Evolutionary conservation across 768 basidiomycete genomes (phyloP), one percentile per base, ranked within the genome.

Genomic region (Rhodotorula babjevae): DNA sequence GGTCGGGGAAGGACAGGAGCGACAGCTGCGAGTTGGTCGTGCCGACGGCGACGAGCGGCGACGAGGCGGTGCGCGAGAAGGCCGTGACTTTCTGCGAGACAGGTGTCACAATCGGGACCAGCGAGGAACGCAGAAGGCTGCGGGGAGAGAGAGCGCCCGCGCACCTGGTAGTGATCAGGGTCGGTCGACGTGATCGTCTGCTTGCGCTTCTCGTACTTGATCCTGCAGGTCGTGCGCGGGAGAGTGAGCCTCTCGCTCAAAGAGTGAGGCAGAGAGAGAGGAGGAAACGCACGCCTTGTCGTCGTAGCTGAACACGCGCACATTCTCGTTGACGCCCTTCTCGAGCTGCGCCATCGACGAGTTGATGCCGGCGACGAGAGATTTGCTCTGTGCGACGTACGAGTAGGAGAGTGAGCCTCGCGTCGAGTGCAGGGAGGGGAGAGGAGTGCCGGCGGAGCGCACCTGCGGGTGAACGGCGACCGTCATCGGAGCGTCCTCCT

Each of bases 401-500:
- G 15, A 42, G 11, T 10, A 8, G 27, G 44, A 9, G 25, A 44
- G 27, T 25, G 42, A 36, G 49, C 40, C 40, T 42, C 21, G 19
- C 27, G 23, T 4, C 14, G 44, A 59, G 15, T 33, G 14, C 53
- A 60, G 60, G 49, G 15, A 23, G 56, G 57, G 50, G 42, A 23
- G 21, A 7, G 42, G 25, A 23, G 57, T 83, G 61, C n/a, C n/a
- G 80, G 82, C 85, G 86, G 55, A 50, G 16, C 11, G 40, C n/a
- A 46, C 59, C 44, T 44, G 10, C 23, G 5, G 81, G 79, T 89
- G 82, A 21, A 87, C 85, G 27, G 89, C 88, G 85, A 97, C 88
- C 80, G 93, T 95, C 92, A 93, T 97, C n/a, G 96, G 94, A 10
- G 90, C 90, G 81, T 98, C 96, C 79, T 94, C 94, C 49, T 87